Conservation (phyloP, 2,329 filamentous ascomycete genomes). For the Albophoma yamanashiensis region DNA sequence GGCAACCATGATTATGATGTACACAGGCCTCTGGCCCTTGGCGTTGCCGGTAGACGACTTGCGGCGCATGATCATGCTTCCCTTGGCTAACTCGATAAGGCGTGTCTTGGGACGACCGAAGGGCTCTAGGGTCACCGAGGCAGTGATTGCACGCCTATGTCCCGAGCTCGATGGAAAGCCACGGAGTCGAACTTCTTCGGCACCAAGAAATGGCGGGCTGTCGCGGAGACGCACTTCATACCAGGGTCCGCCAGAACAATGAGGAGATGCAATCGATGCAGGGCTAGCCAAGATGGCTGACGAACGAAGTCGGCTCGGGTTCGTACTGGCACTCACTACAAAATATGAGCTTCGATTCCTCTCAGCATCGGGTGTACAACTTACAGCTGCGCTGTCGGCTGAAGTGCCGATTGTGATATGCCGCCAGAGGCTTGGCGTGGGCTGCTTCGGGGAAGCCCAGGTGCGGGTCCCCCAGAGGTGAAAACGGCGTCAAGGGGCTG, state of each 20-base stretch:
- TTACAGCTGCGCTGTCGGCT: not conserved
- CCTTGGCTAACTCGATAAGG: conserved; percentile 19
- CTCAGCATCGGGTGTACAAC: not conserved
- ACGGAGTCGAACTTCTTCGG: conserved; percentile 10
- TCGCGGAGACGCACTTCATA: conserved; percentile 1
- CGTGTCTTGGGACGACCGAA: conserved; percentile 18
- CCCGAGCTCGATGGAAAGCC: conserved; percentile 13
- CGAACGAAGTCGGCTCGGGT: conserved; percentile 1
- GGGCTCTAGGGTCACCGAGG: conserved; percentile 9
- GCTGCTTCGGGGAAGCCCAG: not conserved
- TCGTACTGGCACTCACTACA: not conserved
- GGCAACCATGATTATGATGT: conserved; percentile 24
- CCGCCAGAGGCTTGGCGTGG: conserved; percentile 7
- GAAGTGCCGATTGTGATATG: conserved; percentile 2
- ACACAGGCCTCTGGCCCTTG: conserved; percentile 23
- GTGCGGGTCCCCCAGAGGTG: conserved; percentile 7
- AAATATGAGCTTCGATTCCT: not conserved
- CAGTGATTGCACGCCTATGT: conserved; percentile 4
- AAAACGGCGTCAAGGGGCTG: conserved; percentile 15
- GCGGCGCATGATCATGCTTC: conserved; percentile 18
- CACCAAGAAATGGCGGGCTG: conserved; percentile 5
- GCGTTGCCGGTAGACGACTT: conserved; percentile 15
- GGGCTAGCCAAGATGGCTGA: conserved; percentile 1
- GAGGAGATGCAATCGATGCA: not conserved
- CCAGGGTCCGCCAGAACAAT: not conserved